These are phyloP conservation scores for Leishmania major DNA, from an alignment of 208 protist genomes.

Conservation along the genomic window DNA sequence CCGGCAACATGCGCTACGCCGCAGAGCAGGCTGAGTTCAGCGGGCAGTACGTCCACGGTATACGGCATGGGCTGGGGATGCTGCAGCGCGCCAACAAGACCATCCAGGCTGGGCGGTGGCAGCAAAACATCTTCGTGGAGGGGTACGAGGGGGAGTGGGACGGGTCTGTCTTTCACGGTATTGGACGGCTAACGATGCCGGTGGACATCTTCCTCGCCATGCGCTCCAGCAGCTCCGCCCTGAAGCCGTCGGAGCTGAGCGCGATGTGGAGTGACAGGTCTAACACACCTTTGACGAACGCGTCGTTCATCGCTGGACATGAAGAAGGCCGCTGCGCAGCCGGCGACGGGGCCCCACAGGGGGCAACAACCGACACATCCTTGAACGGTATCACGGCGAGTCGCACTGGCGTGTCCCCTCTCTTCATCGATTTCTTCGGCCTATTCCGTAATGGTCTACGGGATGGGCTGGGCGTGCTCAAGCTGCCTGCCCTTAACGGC, in stretches of 20 bases:
- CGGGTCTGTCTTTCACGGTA: conserved; percentile 62
- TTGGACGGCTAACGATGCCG: conserved; percentile 56
- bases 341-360: neutral
- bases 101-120: conserved; percentile 69
- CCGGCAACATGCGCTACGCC: conserved; percentile 80
- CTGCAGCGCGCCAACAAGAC: conserved; percentile 54
- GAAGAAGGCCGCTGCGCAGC: conserved; percentile 1
- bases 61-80: conserved; percentile 72
- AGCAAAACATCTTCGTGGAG: conserved; percentile 63
- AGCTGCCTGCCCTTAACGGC: conserved; percentile 44
- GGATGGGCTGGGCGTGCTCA: conserved; percentile 74
- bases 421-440: conserved; percentile 74
- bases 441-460: conserved; percentile 73
- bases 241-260: conserved; percentile 25
- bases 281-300: neutral
- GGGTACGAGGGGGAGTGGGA: conserved; percentile 92
- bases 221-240: conserved; percentile 22
- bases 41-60: conserved; percentile 62
- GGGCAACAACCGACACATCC: neutral
- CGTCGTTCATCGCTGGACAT: neutral
- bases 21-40: conserved; percentile 72
- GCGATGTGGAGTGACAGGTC: conserved; percentile 3
- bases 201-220: conserved; percentile 48
- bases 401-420: conserved; percentile 5
- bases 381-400: neutral